Base-by-base conservation (phyloP, 306 rosid species). In the Oxytropis ochrocephala region DNA sequence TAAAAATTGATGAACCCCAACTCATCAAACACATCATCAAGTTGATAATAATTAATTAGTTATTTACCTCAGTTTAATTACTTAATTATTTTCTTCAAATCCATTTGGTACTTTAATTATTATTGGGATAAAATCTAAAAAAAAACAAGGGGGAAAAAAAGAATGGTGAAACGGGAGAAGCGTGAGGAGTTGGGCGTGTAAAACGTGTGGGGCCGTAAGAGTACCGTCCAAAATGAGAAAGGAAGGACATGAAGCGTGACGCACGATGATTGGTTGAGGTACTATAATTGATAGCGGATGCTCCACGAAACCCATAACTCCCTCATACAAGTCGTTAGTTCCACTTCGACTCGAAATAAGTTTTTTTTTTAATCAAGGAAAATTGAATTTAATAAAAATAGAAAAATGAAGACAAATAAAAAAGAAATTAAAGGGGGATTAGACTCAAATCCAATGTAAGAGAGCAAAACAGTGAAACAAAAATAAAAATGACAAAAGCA, bases 141-240 rank as follows among this genome's bases (percentile, higher is more conserved):
- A 49, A 7, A 4, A 12, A 63, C 0, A 13, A 3, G 13, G 17
- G 10, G 18, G 11, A 2, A 2, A 0, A 49, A 19, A 67, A 48
- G 32, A 55, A 8, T 13, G 2, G 5, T 14, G 5, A 41, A 42
- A 42, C 17, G 38, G 49, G 68, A 42, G 11, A 62, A 62, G 68
- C 52, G 19, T 62, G 68, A 19, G 11, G 10, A 43, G 0, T 27
- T 4, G 42, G 10, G 8, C 58, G 58, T 48, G 71, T 33, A 49
- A 49, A 48, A 32, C 73, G 61, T 35, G 73, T 67, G 73, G 73
- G 61, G 36, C 36, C 30, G 36, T 6, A n/a, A 29, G 63, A 56
- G 11, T 13, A 58, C 21, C 24, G 64, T 55, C 62, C 70, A 3
- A 47, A 53, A 2, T 30, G 2, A 13, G 46, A 58, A 33, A 32